Evolutionary conservation across 352 stramenopile species (phyloP).

Genomic region (Globisporangium megalacanthum): DNA sequence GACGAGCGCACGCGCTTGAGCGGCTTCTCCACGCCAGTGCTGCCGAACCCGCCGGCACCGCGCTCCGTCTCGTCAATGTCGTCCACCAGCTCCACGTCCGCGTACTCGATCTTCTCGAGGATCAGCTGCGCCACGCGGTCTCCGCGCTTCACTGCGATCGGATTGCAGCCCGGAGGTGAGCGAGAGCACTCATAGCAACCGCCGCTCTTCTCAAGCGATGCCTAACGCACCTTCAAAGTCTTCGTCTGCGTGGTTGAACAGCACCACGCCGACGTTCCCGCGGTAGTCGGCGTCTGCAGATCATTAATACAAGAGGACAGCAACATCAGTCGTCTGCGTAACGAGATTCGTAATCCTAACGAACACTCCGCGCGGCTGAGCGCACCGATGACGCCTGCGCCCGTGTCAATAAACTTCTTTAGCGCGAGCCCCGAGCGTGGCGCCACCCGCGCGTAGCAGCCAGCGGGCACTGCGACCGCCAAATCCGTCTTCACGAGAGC

Average conservation of each 20-base stretch:
- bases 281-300: slow-evolving; percentile 95
- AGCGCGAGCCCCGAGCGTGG: slow-evolving; percentile 92
- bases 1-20: slow-evolving; percentile 39
- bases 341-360: background rate
- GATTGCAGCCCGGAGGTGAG: background rate
- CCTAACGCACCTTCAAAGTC: slow-evolving; percentile 77
- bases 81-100: slow-evolving; percentile 88
- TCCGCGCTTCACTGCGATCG: slow-evolving; percentile 76
- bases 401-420: slow-evolving; percentile 98
- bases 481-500: slow-evolving; percentile 97
- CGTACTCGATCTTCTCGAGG: slow-evolving; percentile 93
- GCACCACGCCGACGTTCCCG: slow-evolving; percentile 96
- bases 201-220: background rate
- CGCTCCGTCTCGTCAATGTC: slow-evolving; percentile 94
- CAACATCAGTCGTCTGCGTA: background rate
- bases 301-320: no score
- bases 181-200: background rate
- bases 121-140: slow-evolving; percentile 98
- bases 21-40: slow-evolving; percentile 83
- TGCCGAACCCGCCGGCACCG: slow-evolving; percentile 95
- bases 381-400: slow-evolving; percentile 94
- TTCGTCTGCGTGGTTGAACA: slow-evolving; percentile 96
- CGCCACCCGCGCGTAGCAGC: slow-evolving; percentile 91
- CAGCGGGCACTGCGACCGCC: slow-evolving; percentile 90
- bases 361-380: background rate